Evolutionary conservation across 805 yeast genomes (phyloP).

Genomic region (Saturnispora quitensis): DNA sequence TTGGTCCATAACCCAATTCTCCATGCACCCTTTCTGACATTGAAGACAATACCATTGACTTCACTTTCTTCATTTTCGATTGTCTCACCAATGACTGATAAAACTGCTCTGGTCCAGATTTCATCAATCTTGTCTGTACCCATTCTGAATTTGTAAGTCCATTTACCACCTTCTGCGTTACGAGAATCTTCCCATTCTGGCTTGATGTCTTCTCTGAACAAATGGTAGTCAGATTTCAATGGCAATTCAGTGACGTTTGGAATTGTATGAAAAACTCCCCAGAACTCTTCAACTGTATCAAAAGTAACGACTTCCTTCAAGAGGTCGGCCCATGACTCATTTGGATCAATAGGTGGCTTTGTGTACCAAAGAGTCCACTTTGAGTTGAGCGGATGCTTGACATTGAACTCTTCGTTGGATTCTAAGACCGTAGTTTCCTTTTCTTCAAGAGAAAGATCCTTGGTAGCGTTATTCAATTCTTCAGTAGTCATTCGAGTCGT

Average conservation of each 20-base stretch:
- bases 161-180: conserved; percentile 88
- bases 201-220: conserved; percentile 86
- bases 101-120: conserved; percentile 82
- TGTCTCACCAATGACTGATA: conserved; percentile 92
- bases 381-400: conserved; percentile 82
- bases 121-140: conserved; percentile 64
- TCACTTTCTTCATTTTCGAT: conserved; percentile 75
- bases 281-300: conserved; percentile 94
- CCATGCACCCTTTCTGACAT: conserved; percentile 72
- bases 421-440: conserved; percentile 44
- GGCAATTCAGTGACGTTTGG: conserved; percentile 91
- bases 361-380: conserved; percentile 98
- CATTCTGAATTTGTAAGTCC: conserved; percentile 71
- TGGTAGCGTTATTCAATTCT: conserved; percentile 27
- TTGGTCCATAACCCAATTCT: conserved; percentile 93
- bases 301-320: conserved; percentile 89
- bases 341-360: conserved; percentile 72
- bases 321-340: conserved; percentile 86
- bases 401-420: conserved; percentile 54
- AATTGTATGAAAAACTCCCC: conserved; percentile 94
- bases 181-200: conserved; percentile 98
- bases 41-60: conserved; percentile 90
- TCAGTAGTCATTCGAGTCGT: conserved; percentile 23
- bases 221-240: conserved; percentile 84
- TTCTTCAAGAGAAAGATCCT: conserved; percentile 29